These are phyloP conservation scores for Circinella umbellata DNA, from an alignment of 371 early-diverging fungal genomes.

Conservation along the genomic window DNA sequence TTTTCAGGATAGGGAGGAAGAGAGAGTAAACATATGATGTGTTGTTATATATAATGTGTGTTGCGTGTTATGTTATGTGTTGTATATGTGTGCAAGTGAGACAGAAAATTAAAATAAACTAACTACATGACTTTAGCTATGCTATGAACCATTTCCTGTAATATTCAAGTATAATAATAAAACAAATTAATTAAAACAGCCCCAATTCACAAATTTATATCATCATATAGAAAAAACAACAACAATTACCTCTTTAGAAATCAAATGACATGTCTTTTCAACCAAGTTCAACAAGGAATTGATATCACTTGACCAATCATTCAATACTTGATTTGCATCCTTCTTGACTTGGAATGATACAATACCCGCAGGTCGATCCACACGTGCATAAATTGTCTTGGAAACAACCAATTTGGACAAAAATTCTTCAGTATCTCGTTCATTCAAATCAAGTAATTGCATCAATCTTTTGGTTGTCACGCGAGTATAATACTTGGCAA, in stretches of 20 bases:
- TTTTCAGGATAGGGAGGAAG: background rate
- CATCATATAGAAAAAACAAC: background rate
- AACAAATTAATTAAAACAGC: background rate
- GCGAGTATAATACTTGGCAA: conserved; percentile 94
- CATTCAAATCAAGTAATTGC: conserved; percentile 52
- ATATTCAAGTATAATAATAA: background rate
- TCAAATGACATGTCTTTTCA: conserved; percentile 95
- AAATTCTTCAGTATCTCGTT: conserved; percentile 85
- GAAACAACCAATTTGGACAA: conserved; percentile 91
- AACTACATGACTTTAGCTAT: conserved; percentile 70
- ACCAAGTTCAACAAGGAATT: conserved; percentile 86
- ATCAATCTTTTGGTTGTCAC: conserved; percentile 74
- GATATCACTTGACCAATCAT: conserved; percentile 93
- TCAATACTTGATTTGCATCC: conserved; percentile 86
- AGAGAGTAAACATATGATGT: no score
- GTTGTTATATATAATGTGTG: no score
- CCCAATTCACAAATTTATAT: background rate
- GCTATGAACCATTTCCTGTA: conserved; percentile 79
- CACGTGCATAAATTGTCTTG: conserved; percentile 94
- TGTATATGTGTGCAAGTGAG: background rate
- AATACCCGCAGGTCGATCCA: conserved; percentile 92
- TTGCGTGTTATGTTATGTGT: no score
- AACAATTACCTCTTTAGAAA: conserved; percentile 83
- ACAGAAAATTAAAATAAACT: background rate
- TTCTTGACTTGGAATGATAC: conserved; percentile 86